These are phyloP conservation scores for Sporothrix pseudoabietina DNA, from an alignment of 2,329 filamentous ascomycete species.

Conservation along the genomic window DNA sequence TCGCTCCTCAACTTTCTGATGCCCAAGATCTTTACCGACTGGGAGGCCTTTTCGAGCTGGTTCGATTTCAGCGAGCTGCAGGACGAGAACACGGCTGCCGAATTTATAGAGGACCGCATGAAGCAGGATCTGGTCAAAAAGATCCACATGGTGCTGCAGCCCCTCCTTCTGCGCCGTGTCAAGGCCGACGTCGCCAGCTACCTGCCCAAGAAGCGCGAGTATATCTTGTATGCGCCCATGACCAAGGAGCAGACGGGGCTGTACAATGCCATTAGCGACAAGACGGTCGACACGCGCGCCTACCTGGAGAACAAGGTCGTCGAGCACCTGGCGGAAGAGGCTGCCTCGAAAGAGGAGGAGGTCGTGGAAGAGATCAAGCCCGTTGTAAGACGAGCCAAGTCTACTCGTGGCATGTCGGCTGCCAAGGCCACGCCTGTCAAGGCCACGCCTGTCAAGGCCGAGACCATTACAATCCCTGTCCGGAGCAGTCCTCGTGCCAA, in stretches of 20 bases:
- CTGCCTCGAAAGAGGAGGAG: background rate
- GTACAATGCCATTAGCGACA: conserved; percentile 68
- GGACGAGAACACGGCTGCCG: conserved; percentile 75
- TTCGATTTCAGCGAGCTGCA: conserved; percentile 95
- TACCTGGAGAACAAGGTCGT: conserved; percentile 81
- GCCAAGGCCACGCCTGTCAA: conserved; percentile 7
- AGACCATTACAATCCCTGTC: conserved; percentile 37
- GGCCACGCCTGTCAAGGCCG: background rate
- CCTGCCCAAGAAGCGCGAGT: conserved; percentile 95
- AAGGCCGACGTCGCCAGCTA: conserved; percentile 91
- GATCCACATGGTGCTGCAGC: conserved; percentile 92
- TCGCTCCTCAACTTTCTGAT: conserved; percentile 91
- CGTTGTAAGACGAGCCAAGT: conserved; percentile 36
- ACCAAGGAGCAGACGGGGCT: conserved; percentile 88
- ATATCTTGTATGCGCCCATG: conserved; percentile 90
- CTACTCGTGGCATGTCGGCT: background rate
- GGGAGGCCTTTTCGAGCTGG: conserved; percentile 92
- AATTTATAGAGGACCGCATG: conserved; percentile 76
- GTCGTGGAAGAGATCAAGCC: background rate
- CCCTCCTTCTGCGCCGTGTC: conserved; percentile 80
- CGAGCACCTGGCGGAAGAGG: conserved; percentile 57
- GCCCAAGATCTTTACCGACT: conserved; percentile 88
- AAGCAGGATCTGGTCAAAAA: conserved; percentile 80
- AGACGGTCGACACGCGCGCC: conserved; percentile 62
- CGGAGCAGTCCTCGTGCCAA: conserved; percentile 44